Evolutionary conservation across 1,284 basidiomycete genomes (phyloP), one percentile per base, ranked within the genome.

Genomic region (Malassezia arunalokei): DNA sequence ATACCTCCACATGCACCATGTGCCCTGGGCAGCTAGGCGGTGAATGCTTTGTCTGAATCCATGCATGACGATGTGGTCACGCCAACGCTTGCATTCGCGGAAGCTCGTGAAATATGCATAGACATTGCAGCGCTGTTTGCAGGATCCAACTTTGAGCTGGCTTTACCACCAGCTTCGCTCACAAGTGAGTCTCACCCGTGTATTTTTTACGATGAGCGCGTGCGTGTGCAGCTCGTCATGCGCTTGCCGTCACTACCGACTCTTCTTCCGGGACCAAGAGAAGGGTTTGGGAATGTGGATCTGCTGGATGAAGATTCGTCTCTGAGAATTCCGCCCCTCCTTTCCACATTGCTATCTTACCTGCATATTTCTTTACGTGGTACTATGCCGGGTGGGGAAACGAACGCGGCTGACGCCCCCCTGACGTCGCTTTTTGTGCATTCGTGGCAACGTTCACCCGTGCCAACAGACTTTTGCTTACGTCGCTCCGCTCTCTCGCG

Each of bases 31-130:
- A 8, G 30, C 31, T 30, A 8, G 29, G 24, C 40, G 40, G 27
- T 27, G 28, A 30, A 14, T 14, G 14, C 28, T 20, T 29, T n/a
- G 27, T 12, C 31, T 4, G 8, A 27, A 15, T 20, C 39, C 7
- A 44, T 44, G 31, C 32, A 32, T 3, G 15, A 31, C 29, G 29
- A 15, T 17, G 27, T 47, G 35, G 17, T 47, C 24, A 17, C 44
- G 35, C 51, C 46, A 3, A 49, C 46, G 38, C 47, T 48, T 8
- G 51, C 51, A n/a, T 49, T 48, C 7, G 29, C 27, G 20, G 51
- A 54, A 32, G 52, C 52, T n/a, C 47, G 47, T 24, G 42, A 42
- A n/a, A 17, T 49, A 17, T 40, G 52, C 27, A 27, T 35, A 9
- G 52, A 54, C 31, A 11, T 54, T 0, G 41, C 47, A 8, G 47